A percentile compares a stretch with the other conserved stretches of the same genome.
Evolutionary conservation across 805 yeast species (phyloP).

Genomic region (Yarrowia deformans): DNA sequence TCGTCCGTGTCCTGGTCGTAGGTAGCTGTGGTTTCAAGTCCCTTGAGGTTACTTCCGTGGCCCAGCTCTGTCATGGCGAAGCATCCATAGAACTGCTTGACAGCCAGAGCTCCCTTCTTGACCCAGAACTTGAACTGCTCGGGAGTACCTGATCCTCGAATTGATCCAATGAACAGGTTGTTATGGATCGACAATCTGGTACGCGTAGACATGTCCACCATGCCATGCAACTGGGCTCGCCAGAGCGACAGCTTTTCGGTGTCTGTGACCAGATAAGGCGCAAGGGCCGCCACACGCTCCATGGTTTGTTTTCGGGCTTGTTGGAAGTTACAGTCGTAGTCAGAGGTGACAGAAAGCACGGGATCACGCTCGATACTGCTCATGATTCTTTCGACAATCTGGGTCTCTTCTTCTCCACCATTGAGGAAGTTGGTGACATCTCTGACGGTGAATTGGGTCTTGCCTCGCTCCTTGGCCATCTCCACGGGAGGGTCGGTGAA

Average conservation of each 20-base stretch:
- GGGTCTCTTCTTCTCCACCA: slow-evolving; percentile 54
- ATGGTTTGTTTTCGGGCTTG: slow-evolving; percentile 52
- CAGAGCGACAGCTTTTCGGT: slow-evolving; percentile 44
- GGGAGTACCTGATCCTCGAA: slow-evolving; percentile 85
- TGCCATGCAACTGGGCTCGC: slow-evolving; percentile 46
- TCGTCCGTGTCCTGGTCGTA: slow-evolving; percentile 70
- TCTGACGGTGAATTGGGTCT: slow-evolving; percentile 51
- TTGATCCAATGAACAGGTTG: slow-evolving; percentile 79
- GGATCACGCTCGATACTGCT: slow-evolving; percentile 64
- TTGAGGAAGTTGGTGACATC: slow-evolving; percentile 55
- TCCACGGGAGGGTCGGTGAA: slow-evolving; percentile 50
- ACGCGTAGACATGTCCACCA: slow-evolving; percentile 73
- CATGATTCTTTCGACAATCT: slow-evolving; percentile 51
- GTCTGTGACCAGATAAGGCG: slow-evolving; percentile 41
- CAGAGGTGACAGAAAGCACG: slow-evolving; percentile 53
- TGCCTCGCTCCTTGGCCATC: slow-evolving; percentile 53
- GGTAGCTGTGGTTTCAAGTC: slow-evolving; percentile 88
- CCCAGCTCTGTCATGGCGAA: slow-evolving; percentile 93
- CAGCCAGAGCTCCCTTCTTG: slow-evolving; percentile 54
- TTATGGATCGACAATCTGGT: slow-evolving; percentile 88
- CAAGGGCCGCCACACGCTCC: slow-evolving; percentile 47
- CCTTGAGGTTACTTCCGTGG: slow-evolving; percentile 93
- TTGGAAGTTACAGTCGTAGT: slow-evolving; percentile 57
- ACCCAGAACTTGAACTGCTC: slow-evolving; percentile 88
- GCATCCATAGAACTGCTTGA: slow-evolving; percentile 67